A percentile compares a stretch with the other conserved stretches of the same genome.
Evolutionary conservation across 352 stramenopile genomes (phyloP).

Genomic region (Phytophthora macrochlamydospora): DNA sequence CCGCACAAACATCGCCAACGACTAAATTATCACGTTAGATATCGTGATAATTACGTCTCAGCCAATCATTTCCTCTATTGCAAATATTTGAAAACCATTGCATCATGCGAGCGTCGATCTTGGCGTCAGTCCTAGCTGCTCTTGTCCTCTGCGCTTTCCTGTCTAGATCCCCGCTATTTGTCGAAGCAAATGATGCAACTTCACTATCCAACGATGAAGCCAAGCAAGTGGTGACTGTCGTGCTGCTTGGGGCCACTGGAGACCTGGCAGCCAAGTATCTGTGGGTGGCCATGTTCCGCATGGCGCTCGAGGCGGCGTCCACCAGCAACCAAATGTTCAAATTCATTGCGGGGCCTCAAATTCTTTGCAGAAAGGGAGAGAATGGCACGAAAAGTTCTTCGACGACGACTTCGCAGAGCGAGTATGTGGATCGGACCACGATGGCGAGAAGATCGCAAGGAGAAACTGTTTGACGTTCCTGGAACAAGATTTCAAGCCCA

Average conservation of each 20-base stretch:
- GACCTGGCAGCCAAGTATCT: slow-evolving; percentile 87
- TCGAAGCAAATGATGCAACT: background rate
- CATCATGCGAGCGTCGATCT: background rate
- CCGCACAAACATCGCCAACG: background rate
- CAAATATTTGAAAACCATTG: slow-evolving; percentile 21
- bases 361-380: slow-evolving; percentile 22
- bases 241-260: slow-evolving; percentile 74
- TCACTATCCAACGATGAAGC: background rate
- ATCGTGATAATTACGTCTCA: background rate
- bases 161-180: background rate
- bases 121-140: background rate
- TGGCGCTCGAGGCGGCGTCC: slow-evolving; percentile 42
- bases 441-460: background rate
- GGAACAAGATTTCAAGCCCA: slow-evolving; percentile 37
- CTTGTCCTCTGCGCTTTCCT: background rate
- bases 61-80: slow-evolving; percentile 1
- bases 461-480: slow-evolving; percentile 41
- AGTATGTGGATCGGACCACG: slow-evolving; percentile 37
- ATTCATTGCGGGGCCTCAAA: slow-evolving; percentile 55
- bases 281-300: slow-evolving; percentile 72
- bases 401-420: slow-evolving; percentile 29
- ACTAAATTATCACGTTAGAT: background rate
- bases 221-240: slow-evolving; percentile 35
- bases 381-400: slow-evolving; percentile 51
- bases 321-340: slow-evolving; percentile 15